Evolutionary conservation across 768 basidiomycete species (phyloP).

Genomic region (Hygrophorus pudorinus): DNA sequence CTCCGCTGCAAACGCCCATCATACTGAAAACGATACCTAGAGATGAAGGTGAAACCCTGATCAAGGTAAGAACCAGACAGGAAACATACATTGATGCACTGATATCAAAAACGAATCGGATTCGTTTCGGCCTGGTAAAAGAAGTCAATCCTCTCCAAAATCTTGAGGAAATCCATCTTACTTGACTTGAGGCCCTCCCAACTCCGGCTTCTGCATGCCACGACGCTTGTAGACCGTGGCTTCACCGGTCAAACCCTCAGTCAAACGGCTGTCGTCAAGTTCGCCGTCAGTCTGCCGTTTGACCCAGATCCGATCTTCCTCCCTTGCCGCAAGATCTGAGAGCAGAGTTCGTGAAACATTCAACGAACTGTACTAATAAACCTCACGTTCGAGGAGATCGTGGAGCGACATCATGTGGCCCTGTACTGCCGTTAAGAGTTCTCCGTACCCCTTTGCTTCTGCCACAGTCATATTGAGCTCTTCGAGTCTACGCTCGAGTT

Average conservation of each 20-base stretch:
- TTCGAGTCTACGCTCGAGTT: slow-evolving; percentile 49
- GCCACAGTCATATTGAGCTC: slow-evolving; percentile 49
- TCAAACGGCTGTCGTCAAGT: slow-evolving; percentile 54
- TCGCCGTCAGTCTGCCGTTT: slow-evolving; percentile 67
- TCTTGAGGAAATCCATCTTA: slow-evolving; percentile 15
- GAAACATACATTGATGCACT: slow-evolving; percentile 52
- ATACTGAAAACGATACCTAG: slow-evolving; percentile 64
- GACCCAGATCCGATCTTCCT: slow-evolving; percentile 63
- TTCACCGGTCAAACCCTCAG: slow-evolving; percentile 61
- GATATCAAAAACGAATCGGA: slow-evolving; percentile 60
- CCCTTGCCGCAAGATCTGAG: slow-evolving; percentile 54
- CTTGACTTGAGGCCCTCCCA: slow-evolving; percentile 62
- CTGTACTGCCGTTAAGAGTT: slow-evolving; percentile 42
- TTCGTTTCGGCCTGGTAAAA: slow-evolving; percentile 47
- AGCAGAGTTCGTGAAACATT: not conserved
- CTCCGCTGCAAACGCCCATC: slow-evolving; percentile 56
- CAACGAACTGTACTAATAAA: not conserved
- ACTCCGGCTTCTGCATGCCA: slow-evolving; percentile 59
- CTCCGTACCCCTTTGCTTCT: slow-evolving; percentile 49
- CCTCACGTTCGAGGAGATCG: slow-evolving; percentile 53
- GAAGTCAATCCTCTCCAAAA: not conserved
- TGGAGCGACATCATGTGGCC: slow-evolving; percentile 50
- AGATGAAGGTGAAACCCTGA: not conserved
- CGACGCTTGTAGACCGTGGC: slow-evolving; percentile 62
- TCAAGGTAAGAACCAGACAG: not conserved